Percentiles rank a stretch among this genome's conserved stretches.
Evolutionary conservation across 83 land plant genomes (phyloP).

Genomic region (Larix sibirica): DNA sequence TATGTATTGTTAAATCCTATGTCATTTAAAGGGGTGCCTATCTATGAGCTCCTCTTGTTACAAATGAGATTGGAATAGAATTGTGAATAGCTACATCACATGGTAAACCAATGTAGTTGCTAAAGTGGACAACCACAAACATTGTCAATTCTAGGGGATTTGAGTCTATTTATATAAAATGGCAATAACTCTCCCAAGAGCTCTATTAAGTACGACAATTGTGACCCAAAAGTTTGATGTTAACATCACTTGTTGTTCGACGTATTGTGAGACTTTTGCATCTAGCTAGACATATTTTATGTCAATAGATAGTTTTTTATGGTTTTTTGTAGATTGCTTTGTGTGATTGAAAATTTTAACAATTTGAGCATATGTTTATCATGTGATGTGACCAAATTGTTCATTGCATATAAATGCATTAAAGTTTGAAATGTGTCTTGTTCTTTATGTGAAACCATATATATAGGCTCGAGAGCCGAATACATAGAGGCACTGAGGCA

Average conservation of each 20-base stretch:
- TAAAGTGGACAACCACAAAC: background rate
- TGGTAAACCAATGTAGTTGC: background rate
- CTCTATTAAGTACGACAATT: background rate
- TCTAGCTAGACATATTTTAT: background rate
- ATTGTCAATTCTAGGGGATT: background rate
- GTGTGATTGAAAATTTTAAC: background rate
- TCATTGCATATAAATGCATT: background rate
- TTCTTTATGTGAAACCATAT: background rate
- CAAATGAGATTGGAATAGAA: background rate
- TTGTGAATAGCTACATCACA: background rate
- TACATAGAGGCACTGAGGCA: too few relatives aligned
- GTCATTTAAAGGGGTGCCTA: background rate
- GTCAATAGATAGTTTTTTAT: background rate
- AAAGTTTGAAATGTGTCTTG: background rate
- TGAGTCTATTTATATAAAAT: background rate
- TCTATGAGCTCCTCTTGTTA: background rate
- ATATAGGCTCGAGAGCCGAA: too few relatives aligned
- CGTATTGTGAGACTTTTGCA: background rate
- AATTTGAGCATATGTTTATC: background rate
- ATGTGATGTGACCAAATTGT: background rate
- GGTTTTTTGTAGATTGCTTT: background rate
- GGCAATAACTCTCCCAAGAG: background rate
- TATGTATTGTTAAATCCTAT: background rate
- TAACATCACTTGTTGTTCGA: background rate
- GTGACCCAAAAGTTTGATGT: background rate